Evolutionary conservation across 805 yeast species (phyloP).

Genomic region (Kurtzmaniella fragi): DNA sequence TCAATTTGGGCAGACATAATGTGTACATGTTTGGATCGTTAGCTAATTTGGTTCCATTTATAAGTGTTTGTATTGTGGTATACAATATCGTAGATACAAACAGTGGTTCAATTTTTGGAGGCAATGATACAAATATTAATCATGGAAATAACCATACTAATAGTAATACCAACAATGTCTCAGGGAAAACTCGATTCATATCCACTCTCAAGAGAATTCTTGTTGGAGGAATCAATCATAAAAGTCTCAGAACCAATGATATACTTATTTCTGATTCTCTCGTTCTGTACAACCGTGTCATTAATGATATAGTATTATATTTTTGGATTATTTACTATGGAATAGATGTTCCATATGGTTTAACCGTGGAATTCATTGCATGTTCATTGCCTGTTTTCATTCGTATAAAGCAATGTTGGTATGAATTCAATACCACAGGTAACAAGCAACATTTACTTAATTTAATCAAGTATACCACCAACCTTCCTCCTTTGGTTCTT

Average conservation of each 20-base stretch:
- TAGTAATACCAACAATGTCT: no score
- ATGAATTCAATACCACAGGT: constrained; percentile 53
- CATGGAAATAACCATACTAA: no score
- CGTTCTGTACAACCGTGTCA: constrained; percentile 72
- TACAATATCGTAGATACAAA: constrained; percentile 30
- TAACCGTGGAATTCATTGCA: constrained; percentile 24
- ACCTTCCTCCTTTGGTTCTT: constrained; percentile 37
- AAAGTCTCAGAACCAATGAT: constrained; percentile 64
- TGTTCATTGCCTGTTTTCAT: constrained; percentile 61
- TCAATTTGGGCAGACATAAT: constrained; percentile 4
- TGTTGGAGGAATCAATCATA: constrained; percentile 54
- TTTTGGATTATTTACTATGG: constrained; percentile 37
- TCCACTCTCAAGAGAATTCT: constrained; percentile 49
- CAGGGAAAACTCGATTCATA: no score
- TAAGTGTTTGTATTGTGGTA: constrained; percentile 30
- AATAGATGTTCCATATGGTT: constrained; percentile 25
- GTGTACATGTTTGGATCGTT: background rate
- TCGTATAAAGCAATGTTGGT: constrained; percentile 76
- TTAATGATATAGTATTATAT: constrained; percentile 65
- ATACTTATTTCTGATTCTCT: constrained; percentile 79
- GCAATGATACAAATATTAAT: no score
- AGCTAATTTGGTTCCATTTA: constrained; percentile 25
- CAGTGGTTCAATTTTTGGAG: constrained; percentile 27
- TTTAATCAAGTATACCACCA: constrained; percentile 67
- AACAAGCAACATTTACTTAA: constrained; percentile 61